Evolutionary conservation across 1,284 basidiomycete genomes (phyloP).

Genomic region (Hymenochaete sp.): DNA sequence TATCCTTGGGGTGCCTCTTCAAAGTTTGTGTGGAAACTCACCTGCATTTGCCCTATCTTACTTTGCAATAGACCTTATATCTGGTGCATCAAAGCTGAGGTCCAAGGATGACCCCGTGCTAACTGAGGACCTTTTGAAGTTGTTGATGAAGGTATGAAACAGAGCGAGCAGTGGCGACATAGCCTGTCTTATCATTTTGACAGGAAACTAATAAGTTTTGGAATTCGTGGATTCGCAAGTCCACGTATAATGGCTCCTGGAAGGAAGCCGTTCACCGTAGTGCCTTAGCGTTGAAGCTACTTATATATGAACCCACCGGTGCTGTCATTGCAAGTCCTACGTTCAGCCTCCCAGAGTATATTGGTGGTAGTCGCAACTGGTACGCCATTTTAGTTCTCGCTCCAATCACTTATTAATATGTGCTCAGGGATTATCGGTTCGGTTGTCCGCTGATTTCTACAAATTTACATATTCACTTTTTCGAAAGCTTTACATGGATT

Average conservation of each 20-base stretch:
- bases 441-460: constrained; percentile 6
- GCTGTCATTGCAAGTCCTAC: constrained; percentile 90
- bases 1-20: constrained; percentile 40
- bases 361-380: constrained; percentile 85
- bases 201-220: constrained; percentile 79
- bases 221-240: constrained; percentile 76
- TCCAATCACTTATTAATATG: neutral
- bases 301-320: constrained; percentile 81
- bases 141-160: constrained; percentile 41
- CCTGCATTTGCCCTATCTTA: too few species aligned
- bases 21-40: too few species aligned
- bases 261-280: constrained; percentile 84
- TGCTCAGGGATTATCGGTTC: constrained; percentile 60
- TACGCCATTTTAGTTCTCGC: constrained; percentile 24
- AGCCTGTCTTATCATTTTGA: constrained; percentile 4
- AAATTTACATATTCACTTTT: neutral
- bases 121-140: constrained; percentile 51
- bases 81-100: constrained; percentile 42
- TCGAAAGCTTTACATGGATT: constrained; percentile 69
- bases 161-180: neutral
- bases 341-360: constrained; percentile 85
- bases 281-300: constrained; percentile 78
- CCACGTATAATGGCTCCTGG: constrained; percentile 87
- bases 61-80: constrained; percentile 32
- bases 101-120: constrained; percentile 52